A percentile compares a stretch with the other conserved stretches of the same genome.
phyloP scores from a whole-genome alignment of 441 rosid genomes.

The Gossypium davidsonii region DNA sequence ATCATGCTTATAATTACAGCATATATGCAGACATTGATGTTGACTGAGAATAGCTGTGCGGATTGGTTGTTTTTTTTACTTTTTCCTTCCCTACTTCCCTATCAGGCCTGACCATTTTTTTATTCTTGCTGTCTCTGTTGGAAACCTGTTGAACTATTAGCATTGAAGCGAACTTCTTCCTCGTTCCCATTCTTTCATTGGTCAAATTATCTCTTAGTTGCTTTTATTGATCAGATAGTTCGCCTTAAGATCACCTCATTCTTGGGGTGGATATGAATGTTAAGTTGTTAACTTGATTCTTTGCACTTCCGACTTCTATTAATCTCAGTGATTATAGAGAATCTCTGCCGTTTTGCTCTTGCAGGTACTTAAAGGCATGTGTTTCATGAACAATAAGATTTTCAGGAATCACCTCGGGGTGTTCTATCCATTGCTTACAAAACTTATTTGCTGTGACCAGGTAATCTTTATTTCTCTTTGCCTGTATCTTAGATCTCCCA shows the following conservation, averaged over 20 bases:
- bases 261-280: neutral
- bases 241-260: neutral
- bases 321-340: neutral
- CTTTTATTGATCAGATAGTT: neutral
- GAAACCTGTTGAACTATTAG: neutral
- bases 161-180: neutral
- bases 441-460: slow-evolving; percentile 97
- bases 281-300: neutral
- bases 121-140: neutral
- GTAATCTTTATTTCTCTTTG: slow-evolving; percentile 27
- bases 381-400: slow-evolving; percentile 74
- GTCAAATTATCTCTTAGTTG: neutral
- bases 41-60: neutral
- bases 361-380: slow-evolving; percentile 96
- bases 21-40: neutral
- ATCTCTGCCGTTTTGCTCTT: slow-evolving; percentile 17
- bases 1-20: neutral
- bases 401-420: slow-evolving; percentile 84
- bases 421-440: slow-evolving; percentile 89
- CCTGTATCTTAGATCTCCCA: neutral
- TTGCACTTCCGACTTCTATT: neutral
- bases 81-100: neutral
- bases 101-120: neutral
- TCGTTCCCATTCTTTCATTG: neutral
- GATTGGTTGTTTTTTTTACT: neutral